Percentiles rank a stretch among this genome's conserved stretches.
Evolutionary conservation across 495 filamentous ascomycete species (phyloP).

Genomic region (Poronia punctata): DNA sequence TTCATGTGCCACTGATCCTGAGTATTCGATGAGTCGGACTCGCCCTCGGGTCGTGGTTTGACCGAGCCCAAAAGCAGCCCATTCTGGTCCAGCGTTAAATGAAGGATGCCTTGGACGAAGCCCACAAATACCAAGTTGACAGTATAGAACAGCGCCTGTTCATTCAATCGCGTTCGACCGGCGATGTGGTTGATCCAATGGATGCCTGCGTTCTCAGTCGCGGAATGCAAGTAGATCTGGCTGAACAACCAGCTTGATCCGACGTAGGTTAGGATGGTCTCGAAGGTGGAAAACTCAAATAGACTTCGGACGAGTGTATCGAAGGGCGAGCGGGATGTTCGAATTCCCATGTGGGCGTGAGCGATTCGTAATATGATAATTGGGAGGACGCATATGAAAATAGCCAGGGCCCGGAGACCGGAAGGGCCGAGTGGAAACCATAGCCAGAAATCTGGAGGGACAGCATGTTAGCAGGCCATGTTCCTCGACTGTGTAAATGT

Average conservation of each 20-base stretch:
- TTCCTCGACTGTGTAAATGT: conserved; percentile 1
- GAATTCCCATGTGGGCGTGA: conserved; percentile 68
- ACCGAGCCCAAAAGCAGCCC: conserved; percentile 47
- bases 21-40: conserved; percentile 6
- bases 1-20: conserved; percentile 1
- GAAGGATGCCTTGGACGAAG: conserved; percentile 57
- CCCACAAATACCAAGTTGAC: conserved; percentile 62
- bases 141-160: conserved; percentile 75
- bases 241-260: conserved; percentile 77
- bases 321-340: conserved; percentile 62
- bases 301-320: conserved; percentile 52
- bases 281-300: conserved; percentile 50
- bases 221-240: conserved; percentile 74
- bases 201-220: conserved; percentile 55
- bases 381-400: conserved; percentile 63
- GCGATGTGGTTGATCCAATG: conserved; percentile 59
- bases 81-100: conserved; percentile 72
- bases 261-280: conserved; percentile 65
- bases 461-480: conserved; percentile 9
- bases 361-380: conserved; percentile 73
- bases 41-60: conserved; percentile 16
- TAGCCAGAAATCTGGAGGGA: conserved; percentile 62
- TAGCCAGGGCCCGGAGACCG: conserved; percentile 67
- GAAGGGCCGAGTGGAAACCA: conserved; percentile 77
- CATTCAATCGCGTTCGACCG: conserved; percentile 72